Percentiles rank a stretch among this genome's conserved stretches.
phyloP scores from a whole-genome alignment of 352 stramenopile species.

The Elongisporangium anandrum region DNA sequence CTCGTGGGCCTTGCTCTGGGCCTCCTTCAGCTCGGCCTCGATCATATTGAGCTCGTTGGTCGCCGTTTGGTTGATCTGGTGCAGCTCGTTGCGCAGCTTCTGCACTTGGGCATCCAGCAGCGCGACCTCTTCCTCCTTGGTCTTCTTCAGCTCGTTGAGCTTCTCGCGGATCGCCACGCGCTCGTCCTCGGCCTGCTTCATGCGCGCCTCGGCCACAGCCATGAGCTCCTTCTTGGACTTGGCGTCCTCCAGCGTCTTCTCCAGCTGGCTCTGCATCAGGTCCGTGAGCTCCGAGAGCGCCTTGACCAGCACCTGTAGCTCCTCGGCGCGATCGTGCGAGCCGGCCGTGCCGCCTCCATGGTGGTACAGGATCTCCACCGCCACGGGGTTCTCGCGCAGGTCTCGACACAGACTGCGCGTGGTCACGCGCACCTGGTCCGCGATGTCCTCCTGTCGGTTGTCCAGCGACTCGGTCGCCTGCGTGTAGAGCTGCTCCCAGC shows the following conservation, averaged over 20 bases:
- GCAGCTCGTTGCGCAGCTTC: conserved; percentile 75
- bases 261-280: conserved; percentile 64
- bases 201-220: conserved; percentile 64
- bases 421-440: conserved; percentile 68
- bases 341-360: conserved; percentile 27
- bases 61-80: conserved; percentile 68
- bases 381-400: conserved; percentile 65
- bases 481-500: conserved; percentile 69
- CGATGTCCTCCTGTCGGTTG: conserved; percentile 60
- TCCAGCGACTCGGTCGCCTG: conserved; percentile 59
- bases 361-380: conserved; percentile 74
- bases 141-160: conserved; percentile 66
- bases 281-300: conserved; percentile 80
- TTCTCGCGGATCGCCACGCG: conserved; percentile 70
- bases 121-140: conserved; percentile 79
- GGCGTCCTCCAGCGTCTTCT: conserved; percentile 84
- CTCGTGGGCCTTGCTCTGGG: conserved; percentile 66
- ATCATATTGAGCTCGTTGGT: conserved; percentile 74
- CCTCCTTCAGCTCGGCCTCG: conserved; percentile 70
- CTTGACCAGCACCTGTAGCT: conserved; percentile 72
- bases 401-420: conserved; percentile 63
- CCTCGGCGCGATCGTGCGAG: conserved; percentile 48
- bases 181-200: conserved; percentile 83
- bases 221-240: conserved; percentile 82
- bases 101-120: conserved; percentile 77